Evolutionary conservation across 352 stramenopile species (phyloP).

Genomic region (Lagenidium sp.): DNA sequence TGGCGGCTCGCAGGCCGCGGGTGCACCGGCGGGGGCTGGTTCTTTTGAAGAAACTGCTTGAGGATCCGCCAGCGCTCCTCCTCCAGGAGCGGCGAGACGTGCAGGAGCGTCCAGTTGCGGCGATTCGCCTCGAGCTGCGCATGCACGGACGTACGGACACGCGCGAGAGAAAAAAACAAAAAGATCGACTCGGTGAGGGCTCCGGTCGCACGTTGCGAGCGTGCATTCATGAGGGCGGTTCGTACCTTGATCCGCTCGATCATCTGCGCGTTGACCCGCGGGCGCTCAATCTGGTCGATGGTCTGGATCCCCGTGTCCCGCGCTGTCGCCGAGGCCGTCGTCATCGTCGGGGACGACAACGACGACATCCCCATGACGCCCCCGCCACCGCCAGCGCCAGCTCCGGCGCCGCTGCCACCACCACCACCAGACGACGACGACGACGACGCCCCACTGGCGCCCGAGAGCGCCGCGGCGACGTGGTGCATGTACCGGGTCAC

Average conservation of each 20-base stretch:
- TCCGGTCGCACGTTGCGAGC: too few species aligned
- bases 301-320: constrained; percentile 15
- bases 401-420: not conserved
- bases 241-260: constrained; percentile 73
- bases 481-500: constrained; percentile 31
- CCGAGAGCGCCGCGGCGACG: too few species aligned
- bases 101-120: constrained; percentile 63
- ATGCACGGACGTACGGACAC: too few species aligned
- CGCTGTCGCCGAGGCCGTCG: constrained; percentile 1
- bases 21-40: constrained; percentile 5
- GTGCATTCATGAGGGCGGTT: too few species aligned
- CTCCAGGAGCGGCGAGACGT: constrained; percentile 43
- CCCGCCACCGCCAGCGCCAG: too few species aligned
- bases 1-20: not conserved
- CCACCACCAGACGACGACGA: too few species aligned
- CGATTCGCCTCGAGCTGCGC: constrained; percentile 62
- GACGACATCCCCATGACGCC: too few species aligned
- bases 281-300: constrained; percentile 51
- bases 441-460: too few species aligned
- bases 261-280: constrained; percentile 52
- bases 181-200: too few species aligned
- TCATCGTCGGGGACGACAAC: too few species aligned
- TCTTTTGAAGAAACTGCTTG: constrained; percentile 51
- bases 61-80: constrained; percentile 52
- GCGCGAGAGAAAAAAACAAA: too few species aligned